phyloP scores from a whole-genome alignment of 2,329 filamentous ascomycete genomes.

The Aureobasidium sp. region DNA sequence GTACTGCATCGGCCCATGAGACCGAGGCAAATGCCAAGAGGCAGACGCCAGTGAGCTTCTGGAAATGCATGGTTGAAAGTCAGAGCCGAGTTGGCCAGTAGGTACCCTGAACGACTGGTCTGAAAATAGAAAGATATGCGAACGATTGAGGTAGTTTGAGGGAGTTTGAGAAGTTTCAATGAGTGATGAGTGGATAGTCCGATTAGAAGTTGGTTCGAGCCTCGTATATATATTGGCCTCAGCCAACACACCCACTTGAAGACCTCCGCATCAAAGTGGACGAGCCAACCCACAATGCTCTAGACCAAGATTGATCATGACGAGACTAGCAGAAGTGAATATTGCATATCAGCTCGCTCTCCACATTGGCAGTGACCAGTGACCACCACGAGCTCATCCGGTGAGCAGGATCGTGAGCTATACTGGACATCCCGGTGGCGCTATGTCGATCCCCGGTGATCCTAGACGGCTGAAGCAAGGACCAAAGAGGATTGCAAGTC shows the following conservation, averaged over 20 bases:
- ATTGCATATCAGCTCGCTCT: constrained; percentile 8
- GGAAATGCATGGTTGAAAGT: constrained; percentile 13
- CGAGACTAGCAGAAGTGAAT: constrained; percentile 8
- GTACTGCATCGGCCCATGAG: constrained; percentile 9
- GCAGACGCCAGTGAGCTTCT: constrained; percentile 10
- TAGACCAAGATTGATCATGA: not conserved
- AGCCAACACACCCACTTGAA: not conserved
- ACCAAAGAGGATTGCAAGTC: not conserved
- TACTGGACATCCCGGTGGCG: constrained; percentile 7
- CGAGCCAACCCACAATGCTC: not conserved
- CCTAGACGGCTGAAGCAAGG: constrained; percentile 4
- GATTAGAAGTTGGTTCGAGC: not conserved
- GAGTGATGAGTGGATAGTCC: constrained; percentile 1
- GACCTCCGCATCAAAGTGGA: not conserved
- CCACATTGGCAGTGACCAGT: not conserved
- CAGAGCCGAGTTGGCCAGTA: not conserved
- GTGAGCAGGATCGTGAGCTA: not conserved
- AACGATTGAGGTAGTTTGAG: constrained; percentile 4
- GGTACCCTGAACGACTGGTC: not conserved
- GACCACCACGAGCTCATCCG: not conserved
- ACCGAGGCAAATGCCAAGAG: constrained; percentile 12
- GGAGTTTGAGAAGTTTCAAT: constrained; percentile 1
- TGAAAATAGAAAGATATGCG: not conserved
- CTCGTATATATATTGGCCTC: constrained; percentile 9
- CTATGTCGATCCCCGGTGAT: not conserved